Percentiles rank a stretch among this genome's conserved stretches.
These are phyloP conservation scores for Sphagnum magellanicum DNA, from an alignment of 228 moss, liverwort and hornwort genomes.

Conservation along the genomic window DNA sequence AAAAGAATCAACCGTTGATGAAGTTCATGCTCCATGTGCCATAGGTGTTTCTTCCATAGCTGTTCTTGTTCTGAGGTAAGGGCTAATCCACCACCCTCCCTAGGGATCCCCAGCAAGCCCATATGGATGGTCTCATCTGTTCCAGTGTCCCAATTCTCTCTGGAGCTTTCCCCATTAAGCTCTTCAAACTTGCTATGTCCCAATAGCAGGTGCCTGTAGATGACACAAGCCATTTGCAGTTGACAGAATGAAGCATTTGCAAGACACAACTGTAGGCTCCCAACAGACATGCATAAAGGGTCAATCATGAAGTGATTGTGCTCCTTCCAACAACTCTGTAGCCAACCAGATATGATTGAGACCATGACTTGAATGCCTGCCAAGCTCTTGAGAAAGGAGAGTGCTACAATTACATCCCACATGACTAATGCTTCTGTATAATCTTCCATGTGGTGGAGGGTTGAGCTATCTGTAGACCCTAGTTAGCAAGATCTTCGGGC, in stretches of 20 bases:
- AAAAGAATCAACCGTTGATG: constrained; percentile 58
- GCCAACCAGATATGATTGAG: constrained; percentile 55
- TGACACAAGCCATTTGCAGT: constrained; percentile 73
- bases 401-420: constrained; percentile 69
- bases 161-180: constrained; percentile 35
- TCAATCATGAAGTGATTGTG: constrained; percentile 11
- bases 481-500: constrained; percentile 24
- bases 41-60: constrained; percentile 46
- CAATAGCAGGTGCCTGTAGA: constrained; percentile 61
- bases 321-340: constrained; percentile 51
- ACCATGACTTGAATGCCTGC: constrained; percentile 32
- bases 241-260: constrained; percentile 64
- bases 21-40: constrained; percentile 72
- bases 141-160: constrained; percentile 23
- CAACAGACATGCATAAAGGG: constrained; percentile 11
- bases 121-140: constrained; percentile 16
- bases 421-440: constrained; percentile 48
- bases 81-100: constrained; percentile 8
- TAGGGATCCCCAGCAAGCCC: background rate
- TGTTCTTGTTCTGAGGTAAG: constrained; percentile 37
- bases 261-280: constrained; percentile 32
- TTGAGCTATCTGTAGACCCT: constrained; percentile 55
- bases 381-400: constrained; percentile 48
- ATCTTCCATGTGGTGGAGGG: constrained; percentile 67
- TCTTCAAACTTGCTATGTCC: constrained; percentile 38